Evolutionary conservation across 495 filamentous ascomycete genomes (phyloP).

Genomic region (Parathielavia hyrcaniae): DNA sequence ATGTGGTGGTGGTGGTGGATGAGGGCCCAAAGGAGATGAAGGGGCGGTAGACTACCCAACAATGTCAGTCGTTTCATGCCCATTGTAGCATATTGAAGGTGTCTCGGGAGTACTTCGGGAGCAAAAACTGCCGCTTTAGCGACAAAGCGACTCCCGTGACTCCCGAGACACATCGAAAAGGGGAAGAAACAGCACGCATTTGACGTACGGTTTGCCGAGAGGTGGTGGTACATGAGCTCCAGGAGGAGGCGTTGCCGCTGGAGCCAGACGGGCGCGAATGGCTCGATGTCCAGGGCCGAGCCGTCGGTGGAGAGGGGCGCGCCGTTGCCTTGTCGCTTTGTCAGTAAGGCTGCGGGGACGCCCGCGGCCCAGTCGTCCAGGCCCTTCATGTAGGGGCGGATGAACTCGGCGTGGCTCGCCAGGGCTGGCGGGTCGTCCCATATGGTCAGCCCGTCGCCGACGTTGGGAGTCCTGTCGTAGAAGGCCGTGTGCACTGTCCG

Average conservation of each 20-base stretch:
- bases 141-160: no score
- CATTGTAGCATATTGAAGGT: no score
- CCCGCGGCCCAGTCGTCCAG: constrained; percentile 1
- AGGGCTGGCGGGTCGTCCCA: constrained; percentile 1
- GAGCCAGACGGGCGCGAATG: neutral
- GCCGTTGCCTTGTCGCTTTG: neutral
- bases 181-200: no score
- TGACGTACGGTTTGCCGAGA: neutral
- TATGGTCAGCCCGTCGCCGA: neutral
- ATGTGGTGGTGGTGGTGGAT: no score
- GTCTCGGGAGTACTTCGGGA: no score
- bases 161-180: no score
- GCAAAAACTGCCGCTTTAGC: no score
- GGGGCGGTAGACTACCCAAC: constrained; percentile 1
- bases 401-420: constrained; percentile 3
- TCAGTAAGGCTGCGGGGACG: neutral
- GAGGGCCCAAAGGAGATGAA: neutral
- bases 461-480: neutral
- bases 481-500: constrained; percentile 3
- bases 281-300: neutral
- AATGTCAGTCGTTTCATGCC: no score
- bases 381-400: neutral
- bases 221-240: constrained; percentile 5
- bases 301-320: neutral
- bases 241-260: constrained; percentile 1